These are phyloP conservation scores for Penicillium verhagenii DNA, from an alignment of 495 filamentous ascomycete species.

Conservation along the genomic window DNA sequence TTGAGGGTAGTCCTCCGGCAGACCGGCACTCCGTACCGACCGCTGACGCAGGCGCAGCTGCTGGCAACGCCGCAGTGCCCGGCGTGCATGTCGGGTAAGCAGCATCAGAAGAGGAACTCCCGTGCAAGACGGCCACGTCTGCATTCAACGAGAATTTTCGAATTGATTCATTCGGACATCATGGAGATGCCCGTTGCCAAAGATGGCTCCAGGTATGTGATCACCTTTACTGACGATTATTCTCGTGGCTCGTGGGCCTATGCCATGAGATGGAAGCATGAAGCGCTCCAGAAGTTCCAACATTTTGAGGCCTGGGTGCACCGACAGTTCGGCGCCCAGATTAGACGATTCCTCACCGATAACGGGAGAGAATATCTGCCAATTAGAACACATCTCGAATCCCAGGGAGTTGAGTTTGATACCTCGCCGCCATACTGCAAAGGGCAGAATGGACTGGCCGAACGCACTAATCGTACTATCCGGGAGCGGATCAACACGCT, in stretches of 20 bases:
- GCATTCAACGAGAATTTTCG: slow-evolving; percentile 6
- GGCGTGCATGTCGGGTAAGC: slow-evolving; percentile 3
- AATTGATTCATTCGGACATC: slow-evolving; percentile 9
- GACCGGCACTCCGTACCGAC: slow-evolving; percentile 7
- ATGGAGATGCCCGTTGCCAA: slow-evolving; percentile 10
- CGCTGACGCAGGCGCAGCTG: not conserved
- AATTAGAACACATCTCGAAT: slow-evolving; percentile 9
- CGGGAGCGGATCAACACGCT: slow-evolving; percentile 13
- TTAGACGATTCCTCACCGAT: slow-evolving; percentile 8
- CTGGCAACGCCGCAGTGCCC: slow-evolving; percentile 6
- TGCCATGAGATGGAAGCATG: slow-evolving; percentile 4
- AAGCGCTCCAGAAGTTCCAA: slow-evolving; percentile 5
- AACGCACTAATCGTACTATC: slow-evolving; percentile 13
- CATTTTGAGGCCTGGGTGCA: slow-evolving; percentile 4
- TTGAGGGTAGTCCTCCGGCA: slow-evolving; percentile 4
- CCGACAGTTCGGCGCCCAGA: slow-evolving; percentile 10
- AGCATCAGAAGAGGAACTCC: slow-evolving; percentile 7
- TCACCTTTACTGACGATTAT: slow-evolving; percentile 7
- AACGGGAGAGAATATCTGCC: slow-evolving; percentile 11
- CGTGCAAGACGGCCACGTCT: slow-evolving; percentile 5
- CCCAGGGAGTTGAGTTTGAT: slow-evolving; percentile 8
- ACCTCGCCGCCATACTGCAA: slow-evolving; percentile 12
- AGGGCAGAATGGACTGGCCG: slow-evolving; percentile 12
- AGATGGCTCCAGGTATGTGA: slow-evolving; percentile 9
- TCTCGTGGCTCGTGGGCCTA: slow-evolving; percentile 5